Conservation (phyloP, 1,139 yeast genomes). For the Debaryomycetaceae sp. region DNA sequence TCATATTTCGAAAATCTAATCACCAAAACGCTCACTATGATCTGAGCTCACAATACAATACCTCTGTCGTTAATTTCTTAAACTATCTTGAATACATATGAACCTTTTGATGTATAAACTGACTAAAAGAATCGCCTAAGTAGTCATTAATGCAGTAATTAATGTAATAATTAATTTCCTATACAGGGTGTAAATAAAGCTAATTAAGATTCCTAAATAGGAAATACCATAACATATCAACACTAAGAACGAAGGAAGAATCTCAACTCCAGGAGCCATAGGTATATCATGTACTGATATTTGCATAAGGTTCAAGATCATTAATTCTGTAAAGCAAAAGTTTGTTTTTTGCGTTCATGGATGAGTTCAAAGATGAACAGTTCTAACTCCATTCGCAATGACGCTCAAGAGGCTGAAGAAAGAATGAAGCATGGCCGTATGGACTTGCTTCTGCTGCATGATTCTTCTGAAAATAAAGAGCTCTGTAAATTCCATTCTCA, state of each 20-base stretch:
- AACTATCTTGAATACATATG: background rate
- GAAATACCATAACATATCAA: background rate
- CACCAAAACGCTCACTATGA: too few species aligned
- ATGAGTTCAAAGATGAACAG: background rate
- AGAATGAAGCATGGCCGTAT: background rate
- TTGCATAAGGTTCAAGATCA: too few species aligned
- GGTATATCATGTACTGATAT: background rate
- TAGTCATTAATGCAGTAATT: background rate
- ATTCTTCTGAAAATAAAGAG: background rate
- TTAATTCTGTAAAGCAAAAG: too few species aligned
- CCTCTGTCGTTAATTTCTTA: too few species aligned
- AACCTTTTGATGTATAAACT: background rate
- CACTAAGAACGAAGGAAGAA: background rate
- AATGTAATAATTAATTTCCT: background rate
- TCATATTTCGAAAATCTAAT: background rate
- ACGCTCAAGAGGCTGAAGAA: background rate
- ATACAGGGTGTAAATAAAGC: background rate
- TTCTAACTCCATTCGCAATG: background rate
- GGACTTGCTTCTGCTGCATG: background rate
- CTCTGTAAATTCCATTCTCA: background rate
- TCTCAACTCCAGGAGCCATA: background rate
- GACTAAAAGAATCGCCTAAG: too few species aligned
- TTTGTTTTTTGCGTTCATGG: background rate
- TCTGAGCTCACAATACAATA: too few species aligned
- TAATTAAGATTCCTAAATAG: background rate